Base-by-base conservation (phyloP, 768 basidiomycete species). In the Candolleomyces efflorescens region DNA sequence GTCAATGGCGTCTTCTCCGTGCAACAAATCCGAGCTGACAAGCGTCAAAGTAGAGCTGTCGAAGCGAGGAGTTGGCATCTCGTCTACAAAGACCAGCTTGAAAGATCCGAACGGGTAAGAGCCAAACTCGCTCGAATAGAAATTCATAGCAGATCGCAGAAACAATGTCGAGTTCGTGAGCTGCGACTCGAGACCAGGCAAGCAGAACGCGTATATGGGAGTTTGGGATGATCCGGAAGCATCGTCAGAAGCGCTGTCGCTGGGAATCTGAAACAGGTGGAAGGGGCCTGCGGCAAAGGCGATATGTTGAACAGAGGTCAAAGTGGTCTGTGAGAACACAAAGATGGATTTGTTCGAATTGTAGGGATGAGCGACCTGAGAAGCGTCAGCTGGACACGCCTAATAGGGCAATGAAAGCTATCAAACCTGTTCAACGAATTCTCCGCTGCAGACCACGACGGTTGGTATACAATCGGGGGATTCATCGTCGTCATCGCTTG, bases 261-360 rank as follows among this genome's bases (percentile, higher is more conserved):
- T 71, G 38, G 86, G 82, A 50, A 92, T 85, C 11, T 84, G 75
- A 64, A 86, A 75, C 56, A 92, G 74, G 71, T 94, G 86, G 68
- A 98, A 98, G 3, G 96, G 95, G 1, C 97, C 97, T 10, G 92
- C 94, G 50, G 95, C 94, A 68, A 96, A 98, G 2, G 91, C 87
- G 59, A 99, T 86, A 67, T 98, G 97, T 68, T 98, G 97, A n/a
- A 89, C 92, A 20, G 94, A 94, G 0, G 94, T 95, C 22, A 89
- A 81, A 12, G 86, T 84, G 22, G 88, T 77, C 69, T 96, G 94
- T 5, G 89, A 84, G 70, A 94, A 98, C 47, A 95, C 78, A 72
- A 95, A 98, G 57, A 98, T 96, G 49, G 90, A 91, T 75, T 97
- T 97, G 75, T 87, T 88, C 12, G 92, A 91, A 67, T 90, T 93